phyloP scores from a whole-genome alignment of 2,329 filamentous ascomycete species.

The Pseudogymnoascus sp. region DNA sequence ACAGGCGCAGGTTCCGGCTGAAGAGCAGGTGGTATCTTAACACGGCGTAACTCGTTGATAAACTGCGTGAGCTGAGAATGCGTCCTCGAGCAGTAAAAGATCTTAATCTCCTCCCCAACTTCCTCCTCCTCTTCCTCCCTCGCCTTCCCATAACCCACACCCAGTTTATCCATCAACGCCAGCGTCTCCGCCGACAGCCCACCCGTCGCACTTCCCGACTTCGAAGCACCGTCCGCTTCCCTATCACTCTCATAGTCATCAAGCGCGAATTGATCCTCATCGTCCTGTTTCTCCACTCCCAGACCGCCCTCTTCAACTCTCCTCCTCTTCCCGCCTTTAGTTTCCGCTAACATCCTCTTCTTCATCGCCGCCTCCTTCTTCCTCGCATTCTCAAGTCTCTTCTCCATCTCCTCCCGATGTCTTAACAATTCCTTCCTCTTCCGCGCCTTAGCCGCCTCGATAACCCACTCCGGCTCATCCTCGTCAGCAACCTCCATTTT shows the following conservation, averaged over 20 bases:
- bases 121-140: slow-evolving; percentile 39
- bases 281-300: slow-evolving; percentile 43
- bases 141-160: slow-evolving; percentile 29
- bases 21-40: slow-evolving; percentile 55
- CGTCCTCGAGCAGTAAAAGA: slow-evolving; percentile 68
- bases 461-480: slow-evolving; percentile 64
- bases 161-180: slow-evolving; percentile 53
- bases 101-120: slow-evolving; percentile 52
- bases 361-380: slow-evolving; percentile 49
- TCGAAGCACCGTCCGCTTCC: slow-evolving; percentile 34
- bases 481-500: slow-evolving; percentile 21
- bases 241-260: slow-evolving; percentile 64
- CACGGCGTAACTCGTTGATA: slow-evolving; percentile 57
- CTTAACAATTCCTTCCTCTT: slow-evolving; percentile 49
- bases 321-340: slow-evolving; percentile 40
- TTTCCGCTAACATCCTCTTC: slow-evolving; percentile 34
- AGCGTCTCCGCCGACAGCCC: slow-evolving; percentile 55
- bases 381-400: slow-evolving; percentile 49
- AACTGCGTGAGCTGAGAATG: slow-evolving; percentile 70
- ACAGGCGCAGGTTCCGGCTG: slow-evolving; percentile 28
- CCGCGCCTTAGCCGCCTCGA: slow-evolving; percentile 53
- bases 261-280: slow-evolving; percentile 54
- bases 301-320: slow-evolving; percentile 25
- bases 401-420: slow-evolving; percentile 53
- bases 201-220: slow-evolving; percentile 29